phyloP scores from a whole-genome alignment of 768 basidiomycete genomes.

The Neoboletus brunneissimus region DNA sequence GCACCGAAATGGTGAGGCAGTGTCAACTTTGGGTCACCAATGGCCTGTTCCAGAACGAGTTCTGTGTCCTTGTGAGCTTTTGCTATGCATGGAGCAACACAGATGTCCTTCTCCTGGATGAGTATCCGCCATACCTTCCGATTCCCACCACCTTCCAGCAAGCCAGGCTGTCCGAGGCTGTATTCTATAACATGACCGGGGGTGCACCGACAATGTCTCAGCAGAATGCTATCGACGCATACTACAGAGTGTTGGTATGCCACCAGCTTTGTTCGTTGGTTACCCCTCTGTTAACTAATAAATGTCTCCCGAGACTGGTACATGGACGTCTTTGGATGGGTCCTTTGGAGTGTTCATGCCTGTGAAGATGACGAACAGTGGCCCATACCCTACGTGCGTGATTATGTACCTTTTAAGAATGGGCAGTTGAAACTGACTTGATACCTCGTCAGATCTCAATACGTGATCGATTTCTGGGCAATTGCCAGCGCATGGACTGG shows the following conservation, averaged over 20 bases:
- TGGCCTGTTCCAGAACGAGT: slow-evolving; percentile 26
- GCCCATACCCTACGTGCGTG: slow-evolving; percentile 19
- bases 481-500: slow-evolving; percentile 26
- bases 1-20: slow-evolving; percentile 13
- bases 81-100: slow-evolving; percentile 24
- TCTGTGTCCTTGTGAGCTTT: slow-evolving; percentile 24
- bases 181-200: slow-evolving; percentile 21
- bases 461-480: slow-evolving; percentile 23
- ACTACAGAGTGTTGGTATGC: slow-evolving; percentile 19
- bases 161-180: slow-evolving; percentile 13
- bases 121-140: slow-evolving; percentile 9
- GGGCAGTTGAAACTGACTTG: background rate
- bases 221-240: slow-evolving; percentile 21
- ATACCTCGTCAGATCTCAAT: slow-evolving; percentile 8
- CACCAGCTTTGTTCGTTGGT: background rate
- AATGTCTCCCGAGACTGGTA: slow-evolving; percentile 10
- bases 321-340: slow-evolving; percentile 8
- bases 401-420: background rate
- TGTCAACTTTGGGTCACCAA: slow-evolving; percentile 19
- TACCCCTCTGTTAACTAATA: too few relatives aligned
- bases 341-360: slow-evolving; percentile 1
- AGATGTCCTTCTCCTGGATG: slow-evolving; percentile 15
- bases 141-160: slow-evolving; percentile 13
- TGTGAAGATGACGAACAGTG: slow-evolving; percentile 8
- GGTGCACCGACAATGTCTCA: slow-evolving; percentile 20